Conservation (phyloP, 306 rosid species). For the Pterocarpus santalinus region DNA sequence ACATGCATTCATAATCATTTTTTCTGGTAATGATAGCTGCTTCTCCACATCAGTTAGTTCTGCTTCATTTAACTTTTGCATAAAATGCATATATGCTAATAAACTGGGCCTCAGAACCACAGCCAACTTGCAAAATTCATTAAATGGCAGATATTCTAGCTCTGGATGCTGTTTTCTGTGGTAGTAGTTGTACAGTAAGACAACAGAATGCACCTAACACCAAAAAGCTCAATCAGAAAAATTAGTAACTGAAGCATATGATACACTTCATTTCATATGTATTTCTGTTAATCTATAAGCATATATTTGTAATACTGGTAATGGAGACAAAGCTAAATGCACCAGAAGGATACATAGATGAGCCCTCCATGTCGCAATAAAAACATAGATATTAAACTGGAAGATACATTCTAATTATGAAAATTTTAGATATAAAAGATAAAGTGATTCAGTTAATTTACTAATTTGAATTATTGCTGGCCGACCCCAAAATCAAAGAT, state of each 20-base stretch:
- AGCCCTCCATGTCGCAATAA: slow-evolving; percentile 1
- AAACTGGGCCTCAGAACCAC: slow-evolving; percentile 70
- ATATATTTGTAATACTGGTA: not conserved
- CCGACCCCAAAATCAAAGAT: slow-evolving; percentile 3
- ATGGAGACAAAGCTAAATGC: not conserved
- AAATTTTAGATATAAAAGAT: not conserved
- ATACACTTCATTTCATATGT: not conserved
- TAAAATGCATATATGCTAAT: slow-evolving; percentile 68
- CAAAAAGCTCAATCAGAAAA: slow-evolving; percentile 45
- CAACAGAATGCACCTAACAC: slow-evolving; percentile 80
- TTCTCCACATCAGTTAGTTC: slow-evolving; percentile 67
- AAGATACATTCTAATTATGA: not conserved
- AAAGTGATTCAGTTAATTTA: slow-evolving; percentile 1
- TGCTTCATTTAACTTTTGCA: slow-evolving; percentile 61
- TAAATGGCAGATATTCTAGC: slow-evolving; percentile 65
- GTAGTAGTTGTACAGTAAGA: slow-evolving; percentile 84
- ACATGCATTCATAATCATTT: slow-evolving; percentile 76
- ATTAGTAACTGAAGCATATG: slow-evolving; percentile 42
- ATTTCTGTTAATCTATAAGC: slow-evolving; percentile 24
- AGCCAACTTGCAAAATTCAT: slow-evolving; percentile 75
- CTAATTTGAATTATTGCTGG: slow-evolving; percentile 7
- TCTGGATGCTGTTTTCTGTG: slow-evolving; percentile 68
- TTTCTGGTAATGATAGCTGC: slow-evolving; percentile 78
- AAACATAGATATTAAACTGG: not conserved
- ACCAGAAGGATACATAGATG: not conserved